phyloP scores from a whole-genome alignment of 2,329 filamentous ascomycete species.

The Pseudogymnoascus sp. region DNA sequence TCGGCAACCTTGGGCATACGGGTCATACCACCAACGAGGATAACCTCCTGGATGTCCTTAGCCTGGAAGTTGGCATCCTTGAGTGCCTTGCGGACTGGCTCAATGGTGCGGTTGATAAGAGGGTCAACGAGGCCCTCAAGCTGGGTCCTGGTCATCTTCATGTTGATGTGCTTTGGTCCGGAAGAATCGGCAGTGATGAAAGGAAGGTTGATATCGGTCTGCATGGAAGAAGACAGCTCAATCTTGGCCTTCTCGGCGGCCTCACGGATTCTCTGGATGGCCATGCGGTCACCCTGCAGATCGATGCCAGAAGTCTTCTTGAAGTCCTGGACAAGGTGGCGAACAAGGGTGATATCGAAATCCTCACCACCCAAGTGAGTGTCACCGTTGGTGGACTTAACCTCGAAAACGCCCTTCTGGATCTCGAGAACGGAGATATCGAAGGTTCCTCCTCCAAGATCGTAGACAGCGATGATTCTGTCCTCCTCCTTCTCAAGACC shows the following conservation, averaged over 20 bases:
- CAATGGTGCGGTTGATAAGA: constrained; percentile 77
- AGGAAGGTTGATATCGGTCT: constrained; percentile 96
- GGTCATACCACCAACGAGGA: constrained; percentile 97
- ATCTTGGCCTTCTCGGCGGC: constrained; percentile 99
- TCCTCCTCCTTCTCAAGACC: constrained; percentile 93
- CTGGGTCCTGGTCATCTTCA: constrained; percentile 85
- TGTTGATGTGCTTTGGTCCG: constrained; percentile 97
- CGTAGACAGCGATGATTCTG: constrained; percentile 87
- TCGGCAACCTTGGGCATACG: constrained; percentile 98
- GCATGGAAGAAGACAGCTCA: constrained; percentile 87
- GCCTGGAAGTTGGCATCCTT: constrained; percentile 90
- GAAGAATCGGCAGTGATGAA: constrained; percentile 97
- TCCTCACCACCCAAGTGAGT: constrained; percentile 98
- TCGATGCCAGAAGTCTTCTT: constrained; percentile 94
- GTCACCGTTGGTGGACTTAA: constrained; percentile 98
- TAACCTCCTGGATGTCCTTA: constrained; percentile 95
- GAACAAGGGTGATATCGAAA: constrained; percentile 91
- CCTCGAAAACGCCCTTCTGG: constrained; percentile 95
- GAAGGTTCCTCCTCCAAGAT: constrained; percentile 97
- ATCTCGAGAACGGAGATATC: constrained; percentile 98
- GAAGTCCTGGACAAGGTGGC: constrained; percentile 89
- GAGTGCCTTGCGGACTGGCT: constrained; percentile 91
- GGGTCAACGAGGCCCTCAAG: constrained; percentile 90
- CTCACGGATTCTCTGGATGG: constrained; percentile 97
- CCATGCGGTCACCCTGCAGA: constrained; percentile 89